These are phyloP conservation scores for Sechiopsis laciniata DNA, from an alignment of 306 rosid genomes.

Conservation along the genomic window DNA sequence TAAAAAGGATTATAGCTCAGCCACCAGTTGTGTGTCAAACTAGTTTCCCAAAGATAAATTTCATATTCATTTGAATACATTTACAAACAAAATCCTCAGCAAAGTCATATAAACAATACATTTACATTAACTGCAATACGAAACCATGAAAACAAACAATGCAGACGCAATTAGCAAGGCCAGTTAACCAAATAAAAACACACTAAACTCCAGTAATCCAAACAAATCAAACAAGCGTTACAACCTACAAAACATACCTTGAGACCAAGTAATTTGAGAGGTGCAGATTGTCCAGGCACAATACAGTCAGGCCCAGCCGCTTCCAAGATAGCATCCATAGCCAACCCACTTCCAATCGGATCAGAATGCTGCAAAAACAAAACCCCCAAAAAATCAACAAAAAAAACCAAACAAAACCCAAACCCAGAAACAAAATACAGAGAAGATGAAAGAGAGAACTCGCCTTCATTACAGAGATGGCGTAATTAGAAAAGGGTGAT, in stretches of 20 bases:
- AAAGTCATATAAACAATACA: background rate
- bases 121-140: background rate
- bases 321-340: conserved; percentile 68
- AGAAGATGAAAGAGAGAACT: too few relatives aligned
- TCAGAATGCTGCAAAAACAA: conserved; percentile 38
- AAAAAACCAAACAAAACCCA: too few relatives aligned
- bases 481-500: conserved; percentile 53
- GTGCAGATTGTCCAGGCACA: conserved; percentile 70
- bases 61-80: background rate
- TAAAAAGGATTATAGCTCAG: background rate
- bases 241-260: conserved; percentile 39
- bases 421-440: too few relatives aligned
- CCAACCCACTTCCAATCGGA: conserved; percentile 74
- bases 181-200: background rate
- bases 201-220: too few relatives aligned
- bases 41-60: background rate
- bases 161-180: background rate
- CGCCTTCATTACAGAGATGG: conserved; percentile 51
- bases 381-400: too few relatives aligned
- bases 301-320: conserved; percentile 91
- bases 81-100: background rate
- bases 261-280: conserved; percentile 67
- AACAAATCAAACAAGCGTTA: conserved; percentile 8
- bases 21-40: background rate
- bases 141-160: background rate